Base-by-base conservation (phyloP, 139 green algal genomes). In the Trebouxia sp. region DNA sequence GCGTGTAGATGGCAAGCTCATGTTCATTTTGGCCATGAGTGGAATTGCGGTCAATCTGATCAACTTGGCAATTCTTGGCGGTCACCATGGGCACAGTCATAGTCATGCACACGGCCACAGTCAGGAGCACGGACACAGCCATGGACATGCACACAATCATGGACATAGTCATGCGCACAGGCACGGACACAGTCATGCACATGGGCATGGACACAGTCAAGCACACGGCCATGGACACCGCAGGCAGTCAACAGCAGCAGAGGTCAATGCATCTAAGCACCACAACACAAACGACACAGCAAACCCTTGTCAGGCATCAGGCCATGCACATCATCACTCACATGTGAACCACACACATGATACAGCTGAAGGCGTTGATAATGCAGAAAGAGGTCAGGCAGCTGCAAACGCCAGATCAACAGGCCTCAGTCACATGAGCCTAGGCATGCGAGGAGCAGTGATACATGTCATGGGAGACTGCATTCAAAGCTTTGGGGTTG, bases 381-480 rank as follows among this genome's bases (percentile, higher is more conserved):
- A 69, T 24, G 30, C 28, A 38, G 11, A 41, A 20, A 41, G 11
- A 17, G 58, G 11, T 30, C 28, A 30, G 39, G 30, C 30, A 24
- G 58, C 58, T 69, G 56, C 55, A 37, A 81, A n/a, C 12, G 53
- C 39, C 32, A 32, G 37, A 37, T 42, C n/a, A 76, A 43, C 56
- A 82, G 65, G 43, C 43, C 79, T 80, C 67, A 81, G 65, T 15
- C 83, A 90, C 78, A 30, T 43, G 66, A 38, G 39, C 38, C 24
- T 76, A 30, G 66, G 38, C 65, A 75, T 97, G 82, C 82, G 83
- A 11, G 87, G 90, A 32, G 93, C 94, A n/a, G 86, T 95, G 53
- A 84, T 98, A 37, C 95, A 98, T 72, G 95, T 96, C 37, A 80
- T 98, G 1, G 95, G 95, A 22, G 95, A 98, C 81, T 83, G 97